Evolutionary conservation across 768 basidiomycete species (phyloP), one percentile per base, ranked within the genome.

Genomic region (Lactarius hengduanensis): DNA sequence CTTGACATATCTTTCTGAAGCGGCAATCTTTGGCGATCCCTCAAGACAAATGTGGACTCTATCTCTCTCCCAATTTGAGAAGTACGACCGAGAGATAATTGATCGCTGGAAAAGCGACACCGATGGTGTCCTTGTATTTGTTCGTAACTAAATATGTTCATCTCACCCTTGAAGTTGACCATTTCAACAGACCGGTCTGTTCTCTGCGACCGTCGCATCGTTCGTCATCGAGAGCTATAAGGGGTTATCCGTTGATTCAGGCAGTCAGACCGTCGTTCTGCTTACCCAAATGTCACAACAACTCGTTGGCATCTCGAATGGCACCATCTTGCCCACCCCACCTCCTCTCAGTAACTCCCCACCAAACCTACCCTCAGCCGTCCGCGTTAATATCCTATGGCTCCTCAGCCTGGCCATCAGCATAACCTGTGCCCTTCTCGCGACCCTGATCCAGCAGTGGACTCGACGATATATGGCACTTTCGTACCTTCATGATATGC

Each of bases 391-490:
- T 2, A 60, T 60, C 43, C 22, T 60, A 22, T 60, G 59, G 59
- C 30, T 60, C 13, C 59, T 60, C 22, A 60, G 59, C 40, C 13
- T 60, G 28, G 22, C 41, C 5, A 15, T 60, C 43, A 60, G 59
- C 30, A 26, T 60, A 32, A 60, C 59, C 0, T 60, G 59, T 22
- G 59, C 59, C 28, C 59, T 60, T 20, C 11, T 47, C 26, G 59
- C 59, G 43, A 60, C 59, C 16, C n/a, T 60, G 16, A 60, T 60
- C 28, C 59, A 60, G 15, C 41, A 60, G 28, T 60, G 59, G 59
- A 10, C 41, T 3, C 59, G 59, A 32, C 59, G 28, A 18, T 60
- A 60, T 20, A 32, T 60, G 59, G 40, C 26, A 10, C 59, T 60
- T 11, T 22, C 59, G 8, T 26, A 32, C 10, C 59, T 7, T 47